Evolutionary conservation across 352 stramenopile genomes (phyloP).

Genomic region (Lagenidium giganteum): DNA sequence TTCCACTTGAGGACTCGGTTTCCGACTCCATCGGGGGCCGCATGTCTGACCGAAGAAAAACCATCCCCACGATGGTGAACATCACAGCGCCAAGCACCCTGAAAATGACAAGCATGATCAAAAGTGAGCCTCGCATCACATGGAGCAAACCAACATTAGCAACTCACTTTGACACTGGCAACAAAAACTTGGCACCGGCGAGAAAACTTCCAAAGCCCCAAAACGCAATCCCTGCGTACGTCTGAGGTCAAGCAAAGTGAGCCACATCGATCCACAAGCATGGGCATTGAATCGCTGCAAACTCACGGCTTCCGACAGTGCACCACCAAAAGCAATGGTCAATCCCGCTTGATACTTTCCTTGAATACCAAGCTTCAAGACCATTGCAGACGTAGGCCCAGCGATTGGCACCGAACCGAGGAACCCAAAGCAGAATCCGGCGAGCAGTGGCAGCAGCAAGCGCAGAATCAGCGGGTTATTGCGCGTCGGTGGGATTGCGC

Average conservation of each 20-base stretch:
- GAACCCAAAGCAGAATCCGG: conserved; percentile 83
- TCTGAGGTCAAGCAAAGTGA: conserved; percentile 26
- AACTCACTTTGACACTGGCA: conserved; percentile 83
- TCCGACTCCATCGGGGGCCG: conserved; percentile 70
- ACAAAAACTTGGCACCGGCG: conserved; percentile 71
- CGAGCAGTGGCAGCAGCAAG: conserved; percentile 64
- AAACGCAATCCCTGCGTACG: conserved; percentile 84
- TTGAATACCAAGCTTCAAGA: conserved; percentile 84
- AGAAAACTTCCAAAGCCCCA: conserved; percentile 89
- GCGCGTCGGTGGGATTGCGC: background rate
- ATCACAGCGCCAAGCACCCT: conserved; percentile 82
- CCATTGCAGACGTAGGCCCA: conserved; percentile 83
- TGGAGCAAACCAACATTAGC: too few species aligned
- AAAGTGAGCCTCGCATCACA: too few species aligned
- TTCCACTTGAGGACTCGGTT: conserved; percentile 34
- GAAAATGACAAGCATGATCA: background rate
- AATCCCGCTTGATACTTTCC: conserved; percentile 76
- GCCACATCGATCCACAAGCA: background rate
- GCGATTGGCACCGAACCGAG: conserved; percentile 80
- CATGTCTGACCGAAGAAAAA: conserved; percentile 80
- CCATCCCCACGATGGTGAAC: conserved; percentile 75
- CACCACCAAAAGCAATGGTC: conserved; percentile 78
- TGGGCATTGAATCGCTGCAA: background rate
- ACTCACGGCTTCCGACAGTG: conserved; percentile 82
- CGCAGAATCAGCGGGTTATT: conserved; percentile 46